Conservation (phyloP, 129 eudicot species). For the Flaveria ramosissima region DNA sequence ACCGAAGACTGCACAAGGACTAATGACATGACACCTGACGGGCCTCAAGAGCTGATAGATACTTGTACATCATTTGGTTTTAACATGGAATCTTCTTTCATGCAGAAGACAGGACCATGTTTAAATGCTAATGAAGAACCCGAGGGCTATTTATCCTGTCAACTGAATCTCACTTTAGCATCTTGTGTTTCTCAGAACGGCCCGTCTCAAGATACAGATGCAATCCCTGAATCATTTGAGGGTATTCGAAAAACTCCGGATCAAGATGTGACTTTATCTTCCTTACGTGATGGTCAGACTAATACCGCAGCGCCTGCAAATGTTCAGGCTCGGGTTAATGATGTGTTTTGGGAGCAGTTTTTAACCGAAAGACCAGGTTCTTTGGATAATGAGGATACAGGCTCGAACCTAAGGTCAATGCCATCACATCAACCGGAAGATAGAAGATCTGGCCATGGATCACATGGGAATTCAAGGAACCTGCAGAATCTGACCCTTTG, state of each 20-base stretch:
- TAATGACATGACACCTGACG: constrained; percentile 31
- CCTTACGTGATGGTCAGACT: constrained; percentile 32
- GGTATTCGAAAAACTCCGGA: constrained; percentile 39
- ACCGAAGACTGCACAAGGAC: constrained; percentile 44
- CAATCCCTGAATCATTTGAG: constrained; percentile 34
- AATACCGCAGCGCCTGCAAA: constrained; percentile 41
- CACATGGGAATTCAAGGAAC: constrained; percentile 46
- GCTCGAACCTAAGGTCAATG: constrained; percentile 52
- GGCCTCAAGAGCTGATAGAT: constrained; percentile 67
- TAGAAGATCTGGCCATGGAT: constrained; percentile 41
- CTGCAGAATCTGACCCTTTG: constrained; percentile 64
- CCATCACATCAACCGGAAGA: constrained; percentile 54
- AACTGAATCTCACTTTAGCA: constrained; percentile 73
- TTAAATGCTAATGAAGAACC: constrained; percentile 55
- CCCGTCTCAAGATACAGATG: constrained; percentile 41
- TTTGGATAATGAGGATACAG: constrained; percentile 68
- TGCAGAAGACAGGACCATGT: constrained; percentile 36
- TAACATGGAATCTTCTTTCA: constrained; percentile 55
- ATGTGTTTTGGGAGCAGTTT: constrained; percentile 92
- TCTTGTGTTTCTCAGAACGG: constrained; percentile 54
- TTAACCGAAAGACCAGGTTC: constrained; percentile 86
- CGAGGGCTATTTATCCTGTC: constrained; percentile 65
- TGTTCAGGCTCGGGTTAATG: constrained; percentile 62
- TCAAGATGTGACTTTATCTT: constrained; percentile 37
- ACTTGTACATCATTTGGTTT: constrained; percentile 66